Evolutionary conservation across 345 rosid genomes (phyloP), one percentile per base, ranked within the genome.

Genomic region (Citrus reticulata): DNA sequence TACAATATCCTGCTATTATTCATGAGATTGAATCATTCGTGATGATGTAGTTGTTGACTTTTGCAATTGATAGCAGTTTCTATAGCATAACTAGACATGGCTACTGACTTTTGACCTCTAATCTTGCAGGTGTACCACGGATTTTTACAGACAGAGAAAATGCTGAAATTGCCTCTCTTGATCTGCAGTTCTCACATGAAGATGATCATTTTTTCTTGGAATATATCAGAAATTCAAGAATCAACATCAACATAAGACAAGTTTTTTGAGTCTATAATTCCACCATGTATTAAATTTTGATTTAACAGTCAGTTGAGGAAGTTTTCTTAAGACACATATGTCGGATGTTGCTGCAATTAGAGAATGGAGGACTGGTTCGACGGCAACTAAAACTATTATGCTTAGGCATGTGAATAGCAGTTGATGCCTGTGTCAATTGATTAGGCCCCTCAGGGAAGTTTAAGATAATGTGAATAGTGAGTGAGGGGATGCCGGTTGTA

Each of bases 161-260:
- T 72, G 87, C 92, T 14, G 95, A 96, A 78, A 87, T 89, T 55
- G 20, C 82, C 32, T 79, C 87, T 16, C 94, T 95, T 74, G 95
- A 90, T 76, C 68, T 76, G 76, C 89, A 84, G 67, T 79, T 93
- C 72, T 65, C 84, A 1, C 79, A 61, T 13, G 87, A 83, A 59
- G 82, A 76, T 25, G 93, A 85, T 77, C 39, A 5, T 22, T 83
- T 22, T 74, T 70, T 87, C 55, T 84, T 88, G 46, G 92, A 95
- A 25, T 95, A 92, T 79, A 86, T 89, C 77, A 88, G 85, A 89
- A 87, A 86, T 73, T 93, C 95, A 64, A 93, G 99, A 84, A 90
- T 93, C 87, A 92, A 95, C 84, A 89, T 95, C 76, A 95, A 93
- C 76, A 95, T 91, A 73, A 89, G 97, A 86, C 96, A 92, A 85